Conservation (phyloP, 805 yeast species). For the Clavispora asparagi region DNA sequence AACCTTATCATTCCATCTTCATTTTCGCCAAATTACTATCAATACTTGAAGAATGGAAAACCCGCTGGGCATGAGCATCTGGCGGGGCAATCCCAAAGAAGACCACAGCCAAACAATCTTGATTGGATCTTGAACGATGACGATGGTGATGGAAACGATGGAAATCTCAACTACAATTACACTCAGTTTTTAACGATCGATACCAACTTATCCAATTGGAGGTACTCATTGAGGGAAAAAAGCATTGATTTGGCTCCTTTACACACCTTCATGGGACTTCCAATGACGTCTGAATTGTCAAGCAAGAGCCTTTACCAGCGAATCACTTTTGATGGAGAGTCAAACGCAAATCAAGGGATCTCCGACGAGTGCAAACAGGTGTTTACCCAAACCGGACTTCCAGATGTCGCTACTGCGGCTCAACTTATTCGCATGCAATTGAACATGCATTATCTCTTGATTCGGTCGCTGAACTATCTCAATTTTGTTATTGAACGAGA, state of each 20-base stretch:
- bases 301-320: conserved; percentile 29
- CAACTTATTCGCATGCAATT: conserved; percentile 40
- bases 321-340: conserved; percentile 16
- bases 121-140: conserved; percentile 43
- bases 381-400: conserved; percentile 28
- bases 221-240: conserved; percentile 30
- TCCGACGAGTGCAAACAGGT: conserved; percentile 15
- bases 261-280: conserved; percentile 26
- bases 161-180: conserved; percentile 41
- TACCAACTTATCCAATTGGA: conserved; percentile 37
- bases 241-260: conserved; percentile 20
- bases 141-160: conserved; percentile 45
- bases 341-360: conserved; percentile 4
- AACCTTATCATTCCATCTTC: conserved; percentile 43
- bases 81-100: conserved; percentile 8
- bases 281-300: conserved; percentile 17
- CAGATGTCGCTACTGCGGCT: conserved; percentile 34
- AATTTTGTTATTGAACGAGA: conserved; percentile 38
- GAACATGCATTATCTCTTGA: conserved; percentile 38
- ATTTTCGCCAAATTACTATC: conserved; percentile 41
- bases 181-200: conserved; percentile 39
- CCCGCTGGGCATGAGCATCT: conserved; percentile 7
- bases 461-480: conserved; percentile 38
- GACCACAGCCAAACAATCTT: conserved; percentile 18
- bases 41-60: conserved; percentile 27